Evolutionary conservation across 192 early-diverging fungal genomes (phyloP).

Genomic region (Coemansia asiatica): DNA sequence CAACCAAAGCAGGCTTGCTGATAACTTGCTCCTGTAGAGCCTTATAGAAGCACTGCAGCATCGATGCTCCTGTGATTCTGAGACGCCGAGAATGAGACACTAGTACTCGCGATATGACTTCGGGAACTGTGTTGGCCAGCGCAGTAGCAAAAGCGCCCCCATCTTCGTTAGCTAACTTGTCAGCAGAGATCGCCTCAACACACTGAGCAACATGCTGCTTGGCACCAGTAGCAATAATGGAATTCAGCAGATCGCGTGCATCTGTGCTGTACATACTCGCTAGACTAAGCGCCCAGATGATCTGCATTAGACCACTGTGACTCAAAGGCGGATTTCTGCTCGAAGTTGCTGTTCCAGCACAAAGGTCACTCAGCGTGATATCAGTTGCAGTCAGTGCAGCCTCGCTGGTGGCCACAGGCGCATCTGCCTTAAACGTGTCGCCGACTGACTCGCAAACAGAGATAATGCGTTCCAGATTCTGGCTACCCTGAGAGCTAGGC

Average conservation of each 20-base stretch:
- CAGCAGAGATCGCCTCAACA: constrained; percentile 13
- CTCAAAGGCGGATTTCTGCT: constrained; percentile 16
- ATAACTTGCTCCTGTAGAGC: constrained; percentile 20
- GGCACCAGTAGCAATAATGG: constrained; percentile 30
- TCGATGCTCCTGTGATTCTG: constrained; percentile 20
- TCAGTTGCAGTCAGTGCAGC: constrained; percentile 9
- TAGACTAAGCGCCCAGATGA: constrained; percentile 49
- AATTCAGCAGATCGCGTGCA: constrained; percentile 24
- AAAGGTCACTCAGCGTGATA: constrained; percentile 22
- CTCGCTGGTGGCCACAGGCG: constrained; percentile 7
- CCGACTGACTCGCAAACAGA: constrained; percentile 22
- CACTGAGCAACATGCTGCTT: constrained; percentile 41
- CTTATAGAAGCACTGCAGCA: constrained; percentile 33
- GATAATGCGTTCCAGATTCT: constrained; percentile 40
- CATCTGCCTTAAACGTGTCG: constrained; percentile 24
- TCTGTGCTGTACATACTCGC: constrained; percentile 24
- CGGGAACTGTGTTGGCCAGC: constrained; percentile 29
- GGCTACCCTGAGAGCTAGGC: constrained; percentile 40
- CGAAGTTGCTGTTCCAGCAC: constrained; percentile 5
- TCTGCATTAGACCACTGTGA: constrained; percentile 20
- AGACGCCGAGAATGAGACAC: constrained; percentile 26
- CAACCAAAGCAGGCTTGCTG: constrained; percentile 19
- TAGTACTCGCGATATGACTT: constrained; percentile 41
- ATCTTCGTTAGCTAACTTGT: background rate
- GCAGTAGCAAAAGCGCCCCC: constrained; percentile 2